Base-by-base conservation (phyloP, 768 basidiomycete species). In the Cubamyces sp. region DNA sequence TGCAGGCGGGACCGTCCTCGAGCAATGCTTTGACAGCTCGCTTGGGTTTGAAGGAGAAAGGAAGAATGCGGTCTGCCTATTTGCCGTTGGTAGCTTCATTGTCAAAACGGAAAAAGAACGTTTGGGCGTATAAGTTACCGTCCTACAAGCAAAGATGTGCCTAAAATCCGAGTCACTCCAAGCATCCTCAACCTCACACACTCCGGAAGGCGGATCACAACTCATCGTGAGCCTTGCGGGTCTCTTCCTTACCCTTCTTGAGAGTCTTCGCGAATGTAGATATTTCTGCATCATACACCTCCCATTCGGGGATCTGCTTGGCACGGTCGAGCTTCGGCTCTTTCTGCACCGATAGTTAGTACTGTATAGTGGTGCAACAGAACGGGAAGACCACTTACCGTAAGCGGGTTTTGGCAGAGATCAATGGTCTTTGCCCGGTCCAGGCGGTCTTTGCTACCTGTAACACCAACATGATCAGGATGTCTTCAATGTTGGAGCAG, bases 281-380 rank as follows among this genome's bases (percentile, higher is more conserved):
- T 54, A 98, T 95, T 75, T 99, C 95, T 5, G 78, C 70, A 73
- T 99, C 96, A 71, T 98, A 98, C 51, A 85, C 84, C 64, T 96
- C 94, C 97, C 97, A 99, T 72, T 98, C 97, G 0, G 97, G 96
- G 54, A 98, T 97, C 69, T 94, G 87, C 40, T 96, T 85, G 3
- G 97, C 97, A 23, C 97, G 86, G 3, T 88, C 84, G 5, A 98
- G 82, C 74, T 98, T 99, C 5, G 96, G 96, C 71, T 98, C 97
- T 87, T 98, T 97, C 92, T 97, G 78, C 71, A 57, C 30, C 43
- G 55, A 28, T 30, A 16, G 14, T 56, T 41, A 61, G 23, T 9
- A 9, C 34, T 9, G 34, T 6, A 34, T 28, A 60, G 37, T 60
- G 28, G 15, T 23, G n/a, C 28, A 40, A 34, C 30, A 19, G 26